Evolutionary conservation across 2,329 filamentous ascomycete genomes (phyloP), one percentile per base, ranked within the genome.

Genomic region (Pezicula neosporulosa): DNA sequence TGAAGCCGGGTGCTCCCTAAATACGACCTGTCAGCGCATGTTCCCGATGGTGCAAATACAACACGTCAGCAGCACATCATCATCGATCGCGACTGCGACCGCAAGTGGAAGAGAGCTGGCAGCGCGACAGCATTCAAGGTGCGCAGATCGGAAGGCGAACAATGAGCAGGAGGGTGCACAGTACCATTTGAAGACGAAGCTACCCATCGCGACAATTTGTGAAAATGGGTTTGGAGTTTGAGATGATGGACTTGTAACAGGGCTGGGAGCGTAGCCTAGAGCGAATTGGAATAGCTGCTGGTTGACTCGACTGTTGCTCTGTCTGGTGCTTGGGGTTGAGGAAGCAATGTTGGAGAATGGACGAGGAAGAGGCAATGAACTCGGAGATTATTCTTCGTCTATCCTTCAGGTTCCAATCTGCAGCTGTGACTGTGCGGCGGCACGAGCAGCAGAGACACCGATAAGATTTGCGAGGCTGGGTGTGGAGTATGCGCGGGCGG

Each of bases 1-100:
- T 68, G 89, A 90, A 63, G 85, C 92, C 63, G 84, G 77, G 70
- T 94, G 86, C 67, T 87, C 83, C 93, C 93, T 97, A 72, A 61
- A 48, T 52, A 52, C 54, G 54, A 54, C 56, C 59, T 58, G 55
- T 58, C 48, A 56, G 55, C 51, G 35, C 18, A 13, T 16, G 24
- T 27, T 38, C 48, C n/a, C 3, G 37, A 39, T 18, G 15, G 37
- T 18, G 13, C 13, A 15, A 16, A 16, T 15, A 37, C 13, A 37
- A 3, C 13, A 12, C 18, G 16, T 47, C 30, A 36, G 18, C 24
- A 16, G 21, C 27, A n/a, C 44, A 27, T 19, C 8, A 27, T 19
- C 8, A 43, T 36, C 44, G 33, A 39, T 21, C 13, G 43, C 19
- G 4, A 27, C 19, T 10, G 6, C 28, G 47, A 19, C 19, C 15